These are phyloP conservation scores for Pseudoscleropodium purum DNA, from an alignment of 225 moss, liverwort and hornwort species.

Conservation along the genomic window DNA sequence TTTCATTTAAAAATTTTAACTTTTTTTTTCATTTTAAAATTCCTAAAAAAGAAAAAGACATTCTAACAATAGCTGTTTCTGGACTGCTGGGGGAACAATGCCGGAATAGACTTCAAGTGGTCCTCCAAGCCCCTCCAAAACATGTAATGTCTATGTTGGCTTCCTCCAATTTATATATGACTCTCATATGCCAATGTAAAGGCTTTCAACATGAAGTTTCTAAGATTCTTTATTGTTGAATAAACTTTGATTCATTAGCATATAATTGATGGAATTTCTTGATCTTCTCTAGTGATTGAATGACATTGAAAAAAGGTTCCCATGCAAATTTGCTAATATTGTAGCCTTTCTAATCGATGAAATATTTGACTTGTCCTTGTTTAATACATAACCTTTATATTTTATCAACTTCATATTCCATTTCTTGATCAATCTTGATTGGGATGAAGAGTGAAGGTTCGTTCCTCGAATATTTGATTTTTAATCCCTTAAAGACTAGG, in stretches of 20 bases:
- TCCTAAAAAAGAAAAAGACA: too few relatives aligned
- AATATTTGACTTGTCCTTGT: neutral
- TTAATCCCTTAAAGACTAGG: too few relatives aligned
- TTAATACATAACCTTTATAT: neutral
- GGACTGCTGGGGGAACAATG: too few relatives aligned
- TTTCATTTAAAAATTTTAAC: too few relatives aligned
- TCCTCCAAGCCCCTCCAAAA: too few relatives aligned
- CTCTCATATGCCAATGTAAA: neutral
- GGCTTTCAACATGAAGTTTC: neutral
- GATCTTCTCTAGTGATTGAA: neutral
- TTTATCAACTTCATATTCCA: neutral
- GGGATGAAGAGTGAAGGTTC: accelerated
- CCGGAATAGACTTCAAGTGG: too few relatives aligned
- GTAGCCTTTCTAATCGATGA: neutral
- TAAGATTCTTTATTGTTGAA: neutral
- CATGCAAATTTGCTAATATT: neutral
- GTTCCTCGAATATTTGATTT: too few relatives aligned
- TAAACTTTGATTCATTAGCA: accelerated
- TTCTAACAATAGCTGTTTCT: too few relatives aligned
- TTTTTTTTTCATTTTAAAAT: too few relatives aligned
- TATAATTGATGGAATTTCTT: neutral
- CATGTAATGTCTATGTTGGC: too few relatives aligned
- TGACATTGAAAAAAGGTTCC: neutral
- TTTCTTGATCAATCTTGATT: neutral
- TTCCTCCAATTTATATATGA: accelerated